Percentiles rank a stretch among this genome's conserved stretches.
Conservation (phyloP, 225 moss, liverwort and hornwort genomes). For the Physcomitrellopsis africana region DNA sequence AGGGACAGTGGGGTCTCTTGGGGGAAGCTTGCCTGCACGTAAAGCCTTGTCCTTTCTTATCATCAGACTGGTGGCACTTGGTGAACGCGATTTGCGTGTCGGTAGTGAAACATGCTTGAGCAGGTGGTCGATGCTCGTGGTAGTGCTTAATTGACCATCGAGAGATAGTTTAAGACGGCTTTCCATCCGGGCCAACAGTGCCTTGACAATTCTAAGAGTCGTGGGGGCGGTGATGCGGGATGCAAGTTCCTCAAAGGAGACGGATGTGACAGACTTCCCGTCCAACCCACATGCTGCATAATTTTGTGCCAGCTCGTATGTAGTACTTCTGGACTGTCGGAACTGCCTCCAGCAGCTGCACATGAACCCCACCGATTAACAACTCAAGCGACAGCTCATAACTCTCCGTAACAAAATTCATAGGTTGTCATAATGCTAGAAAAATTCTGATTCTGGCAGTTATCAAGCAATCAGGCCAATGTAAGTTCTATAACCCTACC, state of each 20-base stretch:
- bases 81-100: slow-evolving; percentile 47
- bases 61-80: slow-evolving; percentile 18
- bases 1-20: slow-evolving; percentile 29
- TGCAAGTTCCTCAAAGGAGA: slow-evolving; percentile 59
- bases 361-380: background rate
- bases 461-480: background rate
- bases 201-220: slow-evolving; percentile 62
- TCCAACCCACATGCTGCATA: slow-evolving; percentile 71
- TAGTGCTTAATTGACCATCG: slow-evolving; percentile 47
- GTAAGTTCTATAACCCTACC: background rate
- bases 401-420: background rate
- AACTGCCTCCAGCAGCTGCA: slow-evolving; percentile 90
- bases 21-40: slow-evolving; percentile 25
- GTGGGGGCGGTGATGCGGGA: slow-evolving; percentile 70
- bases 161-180: slow-evolving; percentile 68
- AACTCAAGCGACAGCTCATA: background rate
- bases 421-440: background rate
- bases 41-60: slow-evolving; percentile 23
- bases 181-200: slow-evolving; percentile 64
- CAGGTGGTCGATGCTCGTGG: slow-evolving; percentile 60
- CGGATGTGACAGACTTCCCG: slow-evolving; percentile 54
- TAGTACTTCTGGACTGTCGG: slow-evolving; percentile 69
- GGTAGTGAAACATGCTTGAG: slow-evolving; percentile 65
- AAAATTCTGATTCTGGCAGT: no score
- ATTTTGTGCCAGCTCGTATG: slow-evolving; percentile 62